phyloP scores from a whole-genome alignment of 2,329 filamentous ascomycete genomes.

The Ophiostoma quercus region DNA sequence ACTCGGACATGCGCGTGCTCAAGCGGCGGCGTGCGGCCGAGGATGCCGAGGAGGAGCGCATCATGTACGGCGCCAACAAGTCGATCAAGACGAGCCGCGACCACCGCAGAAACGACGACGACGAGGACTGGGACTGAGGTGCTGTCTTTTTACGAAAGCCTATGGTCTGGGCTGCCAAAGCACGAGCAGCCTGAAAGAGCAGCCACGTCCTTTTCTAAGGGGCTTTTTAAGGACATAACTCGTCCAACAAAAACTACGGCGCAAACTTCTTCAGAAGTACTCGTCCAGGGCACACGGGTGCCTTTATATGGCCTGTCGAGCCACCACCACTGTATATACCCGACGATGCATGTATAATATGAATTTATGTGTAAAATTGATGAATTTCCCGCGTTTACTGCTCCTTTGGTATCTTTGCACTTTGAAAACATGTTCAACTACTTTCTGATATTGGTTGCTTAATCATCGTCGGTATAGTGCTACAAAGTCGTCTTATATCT shows the following conservation, averaged over 20 bases:
- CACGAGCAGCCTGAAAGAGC: neutral
- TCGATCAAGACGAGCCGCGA: constrained; percentile 28
- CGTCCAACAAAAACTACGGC: neutral
- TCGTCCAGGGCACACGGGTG: neutral
- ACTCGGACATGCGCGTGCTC: constrained; percentile 71
- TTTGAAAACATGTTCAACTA: neutral
- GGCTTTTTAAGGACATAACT: neutral
- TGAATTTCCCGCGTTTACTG: neutral
- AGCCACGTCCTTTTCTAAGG: neutral
- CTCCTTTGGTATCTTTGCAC: neutral
- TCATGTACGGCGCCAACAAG: constrained; percentile 44
- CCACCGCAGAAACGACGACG: constrained; percentile 28
- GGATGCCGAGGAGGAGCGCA: constrained; percentile 55
- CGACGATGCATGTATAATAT: constrained; percentile 4
- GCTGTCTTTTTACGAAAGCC: no score
- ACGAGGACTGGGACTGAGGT: constrained; percentile 33
- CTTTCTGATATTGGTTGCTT: neutral
- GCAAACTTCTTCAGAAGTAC: neutral
- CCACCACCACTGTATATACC: constrained; percentile 3
- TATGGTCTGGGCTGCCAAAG: neutral
- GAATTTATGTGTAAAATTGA: neutral
- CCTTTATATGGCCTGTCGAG: neutral
- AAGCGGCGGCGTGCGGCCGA: constrained; percentile 56
- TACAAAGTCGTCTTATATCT: no score
- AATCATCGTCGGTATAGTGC: no score